Evolutionary conservation across 2,329 filamentous ascomycete species (phyloP).

Genomic region (Apiospora pterosperma): DNA sequence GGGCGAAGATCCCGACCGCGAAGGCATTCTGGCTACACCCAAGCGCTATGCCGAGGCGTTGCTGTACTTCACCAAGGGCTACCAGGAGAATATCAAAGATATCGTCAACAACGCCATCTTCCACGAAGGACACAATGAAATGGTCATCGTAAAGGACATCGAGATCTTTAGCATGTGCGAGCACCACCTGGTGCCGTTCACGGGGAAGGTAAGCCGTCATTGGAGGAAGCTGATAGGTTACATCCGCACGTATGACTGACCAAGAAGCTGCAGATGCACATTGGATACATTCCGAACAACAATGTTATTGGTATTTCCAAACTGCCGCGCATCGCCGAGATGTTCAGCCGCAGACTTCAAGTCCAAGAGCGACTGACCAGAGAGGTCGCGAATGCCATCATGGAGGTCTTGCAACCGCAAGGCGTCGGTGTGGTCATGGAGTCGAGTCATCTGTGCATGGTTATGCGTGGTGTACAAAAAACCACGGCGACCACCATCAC

Average conservation of each 20-base stretch:
- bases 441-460: constrained; percentile 95
- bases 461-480: constrained; percentile 98
- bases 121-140: constrained; percentile 92
- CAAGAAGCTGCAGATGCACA: constrained; percentile 73
- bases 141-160: constrained; percentile 98
- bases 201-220: constrained; percentile 67
- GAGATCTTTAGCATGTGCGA: constrained; percentile 94
- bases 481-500: constrained; percentile 84
- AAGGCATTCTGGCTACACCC: constrained; percentile 66
- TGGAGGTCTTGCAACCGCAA: constrained; percentile 88
- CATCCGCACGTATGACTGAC: neutral
- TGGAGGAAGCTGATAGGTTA: neutral
- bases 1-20: constrained; percentile 64
- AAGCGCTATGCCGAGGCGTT: constrained; percentile 92
- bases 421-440: constrained; percentile 98
- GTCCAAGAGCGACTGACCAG: constrained; percentile 96
- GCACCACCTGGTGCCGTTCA: constrained; percentile 96
- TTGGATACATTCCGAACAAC: constrained; percentile 91
- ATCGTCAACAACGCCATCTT: constrained; percentile 94
- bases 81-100: constrained; percentile 88
- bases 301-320: constrained; percentile 93
- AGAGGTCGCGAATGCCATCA: constrained; percentile 90
- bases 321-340: constrained; percentile 90
- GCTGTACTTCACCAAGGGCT: constrained; percentile 94
- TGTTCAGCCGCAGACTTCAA: constrained; percentile 91